Base-by-base conservation (phyloP, 345 rosid genomes). In the Rhodamnia rubescens region DNA sequence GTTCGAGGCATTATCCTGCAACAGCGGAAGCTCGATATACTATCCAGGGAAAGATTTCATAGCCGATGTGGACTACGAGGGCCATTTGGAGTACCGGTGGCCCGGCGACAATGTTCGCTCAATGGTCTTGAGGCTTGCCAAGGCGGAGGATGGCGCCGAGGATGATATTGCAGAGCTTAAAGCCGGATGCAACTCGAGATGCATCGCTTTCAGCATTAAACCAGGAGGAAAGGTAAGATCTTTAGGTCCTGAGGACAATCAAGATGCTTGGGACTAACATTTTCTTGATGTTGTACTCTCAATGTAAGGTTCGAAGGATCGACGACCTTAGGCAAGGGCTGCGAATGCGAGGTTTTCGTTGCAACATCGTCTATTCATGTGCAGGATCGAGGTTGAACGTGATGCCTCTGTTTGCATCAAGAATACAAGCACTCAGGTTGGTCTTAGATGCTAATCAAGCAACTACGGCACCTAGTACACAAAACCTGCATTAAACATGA, bases 341-440 rank as follows among this genome's bases (percentile, higher is more conserved):
- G 88, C 94, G 97, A 32, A 95, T 94, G 96, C 89, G 98, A 90
- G 98, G 97, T 40, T 90, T 94, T 83, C 91, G 98, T 83, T 94
- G 98, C 94, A 93, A 92, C 87, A 83, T 91, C 69, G 89, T 94
- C 88, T 94, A 91, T 78, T 90, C 95, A 2, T 93, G 83, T 83
- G 94, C 93, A 52, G 95, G 92, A 85, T 88, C 93, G 83, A 92
- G 95, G 93, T 85, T 96, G 61, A 96, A 93, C 85, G 91, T 92
- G 84, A 89, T 94, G 84, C 99, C 99, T 44, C 86, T 94, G 84
- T 93, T 92, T 90, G 98, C 97, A 82, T 92, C 98, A 83, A 94
- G 99, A 88, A 86, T 87, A 83, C 98, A 95, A 91, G 95, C 98
- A 80, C 88, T 95, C 85, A 94, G 99, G 99, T 96, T 85, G 75